Base-by-base conservation (phyloP, 352 stramenopile genomes). In the Globisporangium carolinianum region DNA sequence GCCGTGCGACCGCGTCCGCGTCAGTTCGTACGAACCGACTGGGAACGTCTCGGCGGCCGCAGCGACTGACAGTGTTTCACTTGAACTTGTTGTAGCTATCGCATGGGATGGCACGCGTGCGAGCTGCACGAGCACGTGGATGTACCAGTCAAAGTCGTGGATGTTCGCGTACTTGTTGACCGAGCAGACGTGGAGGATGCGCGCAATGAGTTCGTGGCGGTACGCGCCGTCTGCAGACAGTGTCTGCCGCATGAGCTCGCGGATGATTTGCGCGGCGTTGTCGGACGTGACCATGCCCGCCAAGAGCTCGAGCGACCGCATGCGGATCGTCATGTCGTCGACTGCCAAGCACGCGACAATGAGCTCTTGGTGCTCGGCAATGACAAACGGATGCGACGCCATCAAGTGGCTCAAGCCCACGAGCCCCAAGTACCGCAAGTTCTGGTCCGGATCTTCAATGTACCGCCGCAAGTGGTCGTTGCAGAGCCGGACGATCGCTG, bases 251-350 rank as follows among this genome's bases (percentile, higher is more conserved):
- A 99, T 87, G 9, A 99, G 75, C 63, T 99, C 95, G 41, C 86
- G 80, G 41, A 99, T 97, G 53, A 99, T 91, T 48, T 98, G 95
- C 6, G 94, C 83, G 5, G 98, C 83, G 49, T 99, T 99, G 38
- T 97, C 90, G 32, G 93, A 85, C 12, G 90, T 98, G 8, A 98
- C 94, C 94, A 99, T 98, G 8, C 87, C 80, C 1, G 79, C 85
- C 1, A 99, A 67, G 53, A 99, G 79, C 63, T 98, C 94, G 7
- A 99, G 73, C n/a, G 97, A 85, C 36, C 96, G 83, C 63, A 97
- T 97, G 5, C 97, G 93, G 66, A 99, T 99, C 11, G 97, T 99
- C 18, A 99, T 95, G 73, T 99, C 97, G 53, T 99, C 96, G 57
- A 99, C 97, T 5, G 80, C 88, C 5, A 99, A 76, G 72, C 97